Conservation (phyloP, 2,329 filamentous ascomycete genomes). For the Colletotrichum godetiae region DNA sequence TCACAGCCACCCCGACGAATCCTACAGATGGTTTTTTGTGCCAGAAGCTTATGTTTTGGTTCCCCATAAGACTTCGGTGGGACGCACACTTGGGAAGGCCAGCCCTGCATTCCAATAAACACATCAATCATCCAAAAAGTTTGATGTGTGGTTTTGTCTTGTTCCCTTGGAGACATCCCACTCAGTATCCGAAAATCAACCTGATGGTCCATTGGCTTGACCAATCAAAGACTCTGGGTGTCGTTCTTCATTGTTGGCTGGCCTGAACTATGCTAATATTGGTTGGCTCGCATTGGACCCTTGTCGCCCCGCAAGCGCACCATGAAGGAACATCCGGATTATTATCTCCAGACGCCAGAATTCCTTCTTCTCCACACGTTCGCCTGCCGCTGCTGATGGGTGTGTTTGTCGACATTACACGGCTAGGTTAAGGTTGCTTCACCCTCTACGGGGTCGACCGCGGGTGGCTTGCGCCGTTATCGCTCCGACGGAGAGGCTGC, state of each 20-base stretch:
- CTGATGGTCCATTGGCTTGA: background rate
- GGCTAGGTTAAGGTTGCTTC: background rate
- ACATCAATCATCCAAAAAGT: background rate
- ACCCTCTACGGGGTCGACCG: background rate
- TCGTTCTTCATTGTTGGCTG: background rate
- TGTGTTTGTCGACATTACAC: background rate
- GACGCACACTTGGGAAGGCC: accelerated
- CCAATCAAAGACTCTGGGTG: background rate
- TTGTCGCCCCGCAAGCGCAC: background rate
- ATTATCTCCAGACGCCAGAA: background rate
- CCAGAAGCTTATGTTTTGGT: background rate
- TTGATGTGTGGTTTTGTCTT: background rate
- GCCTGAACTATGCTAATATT: slow-evolving; percentile 24
- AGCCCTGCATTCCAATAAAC: background rate
- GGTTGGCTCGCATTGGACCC: slow-evolving; percentile 1
- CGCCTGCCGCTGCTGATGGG: background rate
- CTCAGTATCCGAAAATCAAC: background rate
- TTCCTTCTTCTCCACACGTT: background rate
- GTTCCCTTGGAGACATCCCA: background rate
- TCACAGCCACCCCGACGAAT: background rate
- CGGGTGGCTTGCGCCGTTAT: background rate
- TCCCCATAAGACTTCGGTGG: background rate
- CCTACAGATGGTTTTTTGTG: background rate
- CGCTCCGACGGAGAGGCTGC: background rate
- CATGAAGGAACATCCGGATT: background rate